phyloP scores from a whole-genome alignment of 495 filamentous ascomycete genomes.

The Poronia punctata region DNA sequence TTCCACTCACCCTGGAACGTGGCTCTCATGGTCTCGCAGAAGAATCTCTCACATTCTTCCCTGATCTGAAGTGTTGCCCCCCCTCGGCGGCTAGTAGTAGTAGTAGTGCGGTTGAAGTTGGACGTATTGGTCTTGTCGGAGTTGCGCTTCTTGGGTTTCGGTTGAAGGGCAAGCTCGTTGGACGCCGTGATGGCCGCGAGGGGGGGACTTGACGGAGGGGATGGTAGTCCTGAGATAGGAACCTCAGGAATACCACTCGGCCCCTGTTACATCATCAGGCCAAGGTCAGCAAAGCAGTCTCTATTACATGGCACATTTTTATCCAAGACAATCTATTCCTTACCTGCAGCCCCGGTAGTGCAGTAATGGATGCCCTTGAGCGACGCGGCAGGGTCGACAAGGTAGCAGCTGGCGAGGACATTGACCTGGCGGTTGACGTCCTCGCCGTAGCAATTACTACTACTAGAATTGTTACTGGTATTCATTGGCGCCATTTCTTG shows the following conservation, averaged over 20 bases:
- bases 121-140: slow-evolving; percentile 15
- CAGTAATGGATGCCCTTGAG: slow-evolving; percentile 85
- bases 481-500: slow-evolving; percentile 52
- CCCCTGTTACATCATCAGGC: slow-evolving; percentile 47
- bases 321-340: slow-evolving; percentile 12
- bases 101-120: slow-evolving; percentile 17
- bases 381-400: slow-evolving; percentile 47
- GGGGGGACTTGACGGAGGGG: slow-evolving; percentile 75
- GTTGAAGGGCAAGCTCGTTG: slow-evolving; percentile 53
- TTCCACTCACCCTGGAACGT: slow-evolving; percentile 95
- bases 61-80: slow-evolving; percentile 91
- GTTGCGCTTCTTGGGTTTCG: slow-evolving; percentile 39
- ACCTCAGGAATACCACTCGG: slow-evolving; percentile 98
- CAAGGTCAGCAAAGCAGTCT: slow-evolving; percentile 5
- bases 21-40: slow-evolving; percentile 86
- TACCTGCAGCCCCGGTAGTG: slow-evolving; percentile 76
- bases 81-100: slow-evolving; percentile 53
- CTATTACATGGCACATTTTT: slow-evolving; percentile 7
- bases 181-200: slow-evolving; percentile 57
- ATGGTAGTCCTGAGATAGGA: slow-evolving; percentile 67
- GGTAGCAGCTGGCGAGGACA: slow-evolving; percentile 82
- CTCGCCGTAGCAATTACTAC: slow-evolving; percentile 64
- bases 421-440: slow-evolving; percentile 51
- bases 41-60: slow-evolving; percentile 99
- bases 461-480: slow-evolving; percentile 59